A percentile compares a stretch with the other conserved stretches of the same genome.
phyloP scores from a whole-genome alignment of 1,284 basidiomycete species.

The Tylopilus sp. region DNA sequence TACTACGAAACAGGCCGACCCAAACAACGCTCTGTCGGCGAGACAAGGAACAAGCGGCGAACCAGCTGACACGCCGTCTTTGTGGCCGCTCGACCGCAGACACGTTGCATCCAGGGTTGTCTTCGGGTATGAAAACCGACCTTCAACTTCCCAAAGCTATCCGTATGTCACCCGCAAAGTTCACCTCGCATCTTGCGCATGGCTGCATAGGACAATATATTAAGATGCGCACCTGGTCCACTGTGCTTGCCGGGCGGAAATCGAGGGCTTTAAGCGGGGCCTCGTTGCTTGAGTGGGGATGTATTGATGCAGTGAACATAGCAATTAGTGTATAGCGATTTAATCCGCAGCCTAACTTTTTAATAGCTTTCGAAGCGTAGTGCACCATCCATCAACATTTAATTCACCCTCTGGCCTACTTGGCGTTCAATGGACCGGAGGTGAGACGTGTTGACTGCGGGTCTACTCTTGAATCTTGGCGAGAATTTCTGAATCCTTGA shows the following conservation, averaged over 20 bases:
- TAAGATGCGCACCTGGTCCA: neutral
- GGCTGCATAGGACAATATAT: neutral
- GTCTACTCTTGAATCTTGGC: slow-evolving; percentile 92
- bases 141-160: neutral
- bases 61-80: neutral
- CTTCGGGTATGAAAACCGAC: slow-evolving; percentile 1
- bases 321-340: slow-evolving; percentile 19
- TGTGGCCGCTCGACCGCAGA: neutral
- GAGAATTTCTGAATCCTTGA: slow-evolving; percentile 93
- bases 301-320: slow-evolving; percentile 23
- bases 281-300: slow-evolving; percentile 28
- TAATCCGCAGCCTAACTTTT: slow-evolving; percentile 11
- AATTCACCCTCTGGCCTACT: neutral
- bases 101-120: slow-evolving; percentile 15
- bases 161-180: neutral
- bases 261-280: neutral
- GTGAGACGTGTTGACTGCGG: neutral
- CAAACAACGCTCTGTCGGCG: neutral
- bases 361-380: neutral
- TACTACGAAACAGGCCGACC: neutral
- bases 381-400: neutral
- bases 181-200: slow-evolving; percentile 13
- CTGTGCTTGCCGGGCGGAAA: neutral
- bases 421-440: neutral
- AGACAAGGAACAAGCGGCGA: slow-evolving; percentile 1